These are phyloP conservation scores for Sodiomyces alkalinus DNA, from an alignment of 2,329 filamentous ascomycete genomes.

Conservation along the genomic window DNA sequence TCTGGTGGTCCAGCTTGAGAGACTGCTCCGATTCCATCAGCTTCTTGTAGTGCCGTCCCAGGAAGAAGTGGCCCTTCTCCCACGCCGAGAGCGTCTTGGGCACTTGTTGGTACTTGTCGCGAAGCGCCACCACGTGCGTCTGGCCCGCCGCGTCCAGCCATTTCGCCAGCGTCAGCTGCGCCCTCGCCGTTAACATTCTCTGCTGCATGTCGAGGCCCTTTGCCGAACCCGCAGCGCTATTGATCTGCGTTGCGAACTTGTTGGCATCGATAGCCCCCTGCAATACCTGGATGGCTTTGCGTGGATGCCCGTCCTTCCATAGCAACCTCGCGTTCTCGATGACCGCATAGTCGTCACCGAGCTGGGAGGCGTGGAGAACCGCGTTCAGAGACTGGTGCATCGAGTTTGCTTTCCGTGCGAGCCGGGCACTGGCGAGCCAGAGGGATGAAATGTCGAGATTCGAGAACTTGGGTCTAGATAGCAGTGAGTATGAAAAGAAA, in stretches of 20 bases:
- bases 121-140: constrained; percentile 67
- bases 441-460: constrained; percentile 63
- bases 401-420: constrained; percentile 74
- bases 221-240: constrained; percentile 20
- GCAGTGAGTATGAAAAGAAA: constrained; percentile 1
- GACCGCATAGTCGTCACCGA: constrained; percentile 74
- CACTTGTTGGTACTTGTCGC: constrained; percentile 70
- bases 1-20: constrained; percentile 62
- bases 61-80: constrained; percentile 96
- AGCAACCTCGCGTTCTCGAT: constrained; percentile 88
- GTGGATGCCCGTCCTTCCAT: constrained; percentile 85
- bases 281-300: constrained; percentile 86
- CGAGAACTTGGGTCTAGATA: constrained; percentile 39
- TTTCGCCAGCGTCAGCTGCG: constrained; percentile 80
- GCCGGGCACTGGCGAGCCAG: constrained; percentile 72
- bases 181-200: constrained; percentile 53
- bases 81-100: constrained; percentile 56
- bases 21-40: constrained; percentile 77
- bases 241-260: constrained; percentile 46
- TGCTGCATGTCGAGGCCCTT: constrained; percentile 31
- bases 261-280: constrained; percentile 73
- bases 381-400: constrained; percentile 86
- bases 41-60: constrained; percentile 96
- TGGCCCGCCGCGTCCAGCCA: constrained; percentile 96
- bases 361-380: constrained; percentile 71